These are phyloP conservation scores for Laguncularia racemosa DNA, from an alignment of 345 rosid species.

Conservation along the genomic window DNA sequence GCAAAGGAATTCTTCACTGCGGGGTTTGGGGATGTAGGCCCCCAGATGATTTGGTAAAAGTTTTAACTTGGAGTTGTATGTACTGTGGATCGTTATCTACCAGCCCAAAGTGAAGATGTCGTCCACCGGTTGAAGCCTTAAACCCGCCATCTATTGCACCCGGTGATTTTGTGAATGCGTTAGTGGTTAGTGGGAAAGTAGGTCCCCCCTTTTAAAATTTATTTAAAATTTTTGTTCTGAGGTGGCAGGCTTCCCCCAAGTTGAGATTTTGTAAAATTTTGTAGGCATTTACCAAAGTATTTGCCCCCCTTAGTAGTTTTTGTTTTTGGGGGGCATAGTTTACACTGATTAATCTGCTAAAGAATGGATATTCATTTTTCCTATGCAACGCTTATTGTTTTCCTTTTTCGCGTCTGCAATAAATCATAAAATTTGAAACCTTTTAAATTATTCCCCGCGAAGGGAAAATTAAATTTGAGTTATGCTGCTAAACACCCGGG, in stretches of 20 bases:
- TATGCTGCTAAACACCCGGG: too few relatives aligned
- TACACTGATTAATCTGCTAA: slow-evolving; percentile 33
- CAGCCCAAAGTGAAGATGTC: slow-evolving; percentile 50
- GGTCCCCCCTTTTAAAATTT: slow-evolving; percentile 17
- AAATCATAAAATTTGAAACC: too few relatives aligned
- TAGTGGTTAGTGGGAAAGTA: slow-evolving; percentile 14
- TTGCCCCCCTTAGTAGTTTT: slow-evolving; percentile 17
- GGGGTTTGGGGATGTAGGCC: slow-evolving; percentile 48
- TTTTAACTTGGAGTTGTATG: slow-evolving; percentile 42
- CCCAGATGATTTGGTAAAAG: slow-evolving; percentile 60
- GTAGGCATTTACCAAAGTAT: slow-evolving; percentile 31
- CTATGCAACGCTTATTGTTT: too few relatives aligned
- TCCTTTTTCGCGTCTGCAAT: too few relatives aligned
- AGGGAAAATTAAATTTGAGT: too few relatives aligned
- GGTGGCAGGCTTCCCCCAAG: too few relatives aligned
- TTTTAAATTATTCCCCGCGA: too few relatives aligned
- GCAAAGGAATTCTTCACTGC: slow-evolving; percentile 61
- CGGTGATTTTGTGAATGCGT: slow-evolving; percentile 13
- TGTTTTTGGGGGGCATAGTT: slow-evolving; percentile 9
- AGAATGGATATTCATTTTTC: slow-evolving; percentile 30
- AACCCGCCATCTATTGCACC: slow-evolving; percentile 34
- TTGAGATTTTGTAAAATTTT: too few relatives aligned
- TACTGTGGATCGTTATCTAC: slow-evolving; percentile 49
- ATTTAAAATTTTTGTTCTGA: neutral
- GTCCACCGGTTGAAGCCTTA: slow-evolving; percentile 37